These are phyloP conservation scores for Aegilops longissima DNA, from an alignment of 176 grass and related monocot genomes.

Conservation along the genomic window DNA sequence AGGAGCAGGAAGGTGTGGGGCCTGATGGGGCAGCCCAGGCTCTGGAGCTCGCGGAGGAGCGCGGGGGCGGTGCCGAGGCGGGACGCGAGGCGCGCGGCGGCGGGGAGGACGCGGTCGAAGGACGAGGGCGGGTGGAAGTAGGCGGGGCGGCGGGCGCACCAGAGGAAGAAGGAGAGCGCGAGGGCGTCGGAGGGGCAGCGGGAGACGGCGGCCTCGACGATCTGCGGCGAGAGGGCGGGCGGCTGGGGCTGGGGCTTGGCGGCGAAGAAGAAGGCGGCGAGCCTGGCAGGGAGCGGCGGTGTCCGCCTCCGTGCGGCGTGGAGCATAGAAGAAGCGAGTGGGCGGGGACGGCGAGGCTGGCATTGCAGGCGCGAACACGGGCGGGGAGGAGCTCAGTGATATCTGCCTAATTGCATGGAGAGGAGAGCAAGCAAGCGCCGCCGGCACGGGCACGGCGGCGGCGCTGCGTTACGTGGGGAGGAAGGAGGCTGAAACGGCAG, in stretches of 20 bases:
- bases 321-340: conserved; percentile 39
- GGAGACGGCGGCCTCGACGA: conserved; percentile 50
- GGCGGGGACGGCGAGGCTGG: conserved; percentile 1
- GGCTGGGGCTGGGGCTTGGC: conserved; percentile 1
- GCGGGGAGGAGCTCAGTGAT: not conserved
- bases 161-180: conserved; percentile 78
- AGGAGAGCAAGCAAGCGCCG: not conserved
- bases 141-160: conserved; percentile 68
- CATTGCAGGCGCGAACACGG: conserved; percentile 23
- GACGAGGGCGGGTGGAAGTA: conserved; percentile 74
- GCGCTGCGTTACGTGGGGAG: not conserved
- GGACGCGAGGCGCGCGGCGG: conserved; percentile 56
- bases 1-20: conserved; percentile 74
- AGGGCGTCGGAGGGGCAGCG: conserved; percentile 67
- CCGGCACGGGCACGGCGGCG: not conserved
- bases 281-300: conserved; percentile 31
- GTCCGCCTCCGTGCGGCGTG: conserved; percentile 34
- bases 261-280: conserved; percentile 35
- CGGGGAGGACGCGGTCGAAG: conserved; percentile 70
- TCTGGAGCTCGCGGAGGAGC: conserved; percentile 50
- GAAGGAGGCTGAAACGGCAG: not conserved
- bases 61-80: conserved; percentile 44
- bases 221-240: conserved; percentile 35
- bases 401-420: not conserved
- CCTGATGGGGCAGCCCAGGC: conserved; percentile 58